Evolutionary conservation across 2,329 filamentous ascomycete species (phyloP), one percentile per base, ranked within the genome.

Genomic region (Coniosporium tulheliwenetii): DNA sequence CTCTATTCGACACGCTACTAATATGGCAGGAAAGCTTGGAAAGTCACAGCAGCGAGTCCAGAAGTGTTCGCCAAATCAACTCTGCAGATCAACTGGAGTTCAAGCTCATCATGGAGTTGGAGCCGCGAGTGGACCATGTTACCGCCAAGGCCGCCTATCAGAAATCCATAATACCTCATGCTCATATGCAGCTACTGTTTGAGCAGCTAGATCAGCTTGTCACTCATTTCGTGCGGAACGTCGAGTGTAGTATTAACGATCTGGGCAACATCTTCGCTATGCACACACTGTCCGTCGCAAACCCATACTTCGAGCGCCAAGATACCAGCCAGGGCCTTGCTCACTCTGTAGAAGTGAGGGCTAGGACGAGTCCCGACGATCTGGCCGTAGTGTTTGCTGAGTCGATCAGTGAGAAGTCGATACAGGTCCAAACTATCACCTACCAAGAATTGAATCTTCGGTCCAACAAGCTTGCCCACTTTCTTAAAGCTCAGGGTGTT

Each of bases 1-100:
- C 61, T 1, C 59, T 93, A 0, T 94, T 89, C 48, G 83, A 93
- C 48, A 70, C 79, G 1, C 63, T 94, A 0, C 79, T 93, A 50
- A 78, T 87, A 0, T 95, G 87, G 67, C 87, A 95, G 50, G 80
- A 93, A 52, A 81, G 79, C 0, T 63, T 81, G 13, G 47, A 58
- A 1, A 56, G 57, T 12, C 41, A 64, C 26, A 45, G 47, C 2
- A 47, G 53, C n/a, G 46, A 52, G 3, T 52, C 62, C 50, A 49
- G 50, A 46, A 16, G 43, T 10, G 63, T 89, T 0, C 57, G 52
- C 8, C 66, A 85, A 41, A 54, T 73, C 0, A 67, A 71, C 19
- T 76, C 81, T 40, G 58, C 69, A 5, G 87, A 95, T 53, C 73
- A 74, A 15, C 64, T 91, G 5, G 86, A 93, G 53, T 86, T 84